Conservation (phyloP, 1,284 basidiomycete species). For the Melanopsichium pennsylvanicum region DNA sequence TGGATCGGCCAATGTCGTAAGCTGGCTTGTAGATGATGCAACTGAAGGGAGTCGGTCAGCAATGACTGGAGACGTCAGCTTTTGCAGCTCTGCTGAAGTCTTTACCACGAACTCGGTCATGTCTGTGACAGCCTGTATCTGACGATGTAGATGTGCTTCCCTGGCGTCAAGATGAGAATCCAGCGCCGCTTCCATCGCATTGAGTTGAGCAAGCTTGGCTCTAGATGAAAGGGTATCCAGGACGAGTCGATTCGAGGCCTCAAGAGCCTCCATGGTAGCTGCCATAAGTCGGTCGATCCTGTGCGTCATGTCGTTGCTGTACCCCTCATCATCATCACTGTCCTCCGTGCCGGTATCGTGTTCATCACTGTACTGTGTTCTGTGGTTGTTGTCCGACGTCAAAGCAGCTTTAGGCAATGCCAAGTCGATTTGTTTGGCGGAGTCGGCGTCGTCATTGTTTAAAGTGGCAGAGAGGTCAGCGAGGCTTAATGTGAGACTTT, state of each 20-base stretch:
- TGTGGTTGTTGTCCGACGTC: neutral
- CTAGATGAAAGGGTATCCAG: conserved; percentile 33
- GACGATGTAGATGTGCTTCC: conserved; percentile 29
- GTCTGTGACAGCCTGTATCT: conserved; percentile 31
- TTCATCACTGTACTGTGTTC: neutral
- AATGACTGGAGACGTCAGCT: conserved; percentile 8
- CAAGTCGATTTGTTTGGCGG: neutral
- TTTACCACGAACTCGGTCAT: conserved; percentile 39
- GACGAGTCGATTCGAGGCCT: conserved; percentile 33
- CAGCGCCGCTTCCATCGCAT: conserved; percentile 34
- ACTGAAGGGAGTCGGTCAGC: neutral
- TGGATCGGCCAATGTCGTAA: conserved; percentile 13
- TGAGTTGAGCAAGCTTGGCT: conserved; percentile 39
- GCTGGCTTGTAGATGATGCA: conserved; percentile 14
- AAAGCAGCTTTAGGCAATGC: neutral
- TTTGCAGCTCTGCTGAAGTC: conserved; percentile 24
- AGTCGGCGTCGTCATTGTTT: conserved; percentile 8
- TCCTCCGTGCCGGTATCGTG: neutral
- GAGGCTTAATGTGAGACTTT: conserved; percentile 10
- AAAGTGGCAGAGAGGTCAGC: conserved; percentile 25
- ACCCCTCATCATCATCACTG: neutral
- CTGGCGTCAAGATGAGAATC: conserved; percentile 33
- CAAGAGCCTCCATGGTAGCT: conserved; percentile 43
- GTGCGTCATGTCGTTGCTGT: conserved; percentile 12
- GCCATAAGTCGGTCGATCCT: conserved; percentile 37